A percentile compares a stretch with the other conserved stretches of the same genome.
Conservation (phyloP, 768 basidiomycete species). For the Amylocystis lapponica region DNA sequence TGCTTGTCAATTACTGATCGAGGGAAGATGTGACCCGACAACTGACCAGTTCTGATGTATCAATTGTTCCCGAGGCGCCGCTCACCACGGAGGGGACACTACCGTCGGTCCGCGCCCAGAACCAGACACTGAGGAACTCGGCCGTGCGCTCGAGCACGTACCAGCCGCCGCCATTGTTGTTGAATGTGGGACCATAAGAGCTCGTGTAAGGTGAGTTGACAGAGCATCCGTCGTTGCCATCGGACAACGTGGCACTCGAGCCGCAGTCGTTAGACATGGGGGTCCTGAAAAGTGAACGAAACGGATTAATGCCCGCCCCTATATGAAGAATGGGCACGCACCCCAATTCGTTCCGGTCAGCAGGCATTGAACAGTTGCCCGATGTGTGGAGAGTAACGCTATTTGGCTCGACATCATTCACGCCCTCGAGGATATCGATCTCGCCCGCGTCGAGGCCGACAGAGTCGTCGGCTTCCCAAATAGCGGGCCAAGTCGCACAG, state of each 20-base stretch:
- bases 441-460: slow-evolving; percentile 41
- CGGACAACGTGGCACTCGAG: slow-evolving; percentile 7
- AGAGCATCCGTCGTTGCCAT: slow-evolving; percentile 28
- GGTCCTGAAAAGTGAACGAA: slow-evolving; percentile 4
- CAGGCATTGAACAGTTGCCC: slow-evolving; percentile 18
- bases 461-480: slow-evolving; percentile 38
- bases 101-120: slow-evolving; percentile 32
- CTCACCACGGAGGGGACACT: slow-evolving; percentile 22
- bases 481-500: slow-evolving; percentile 38
- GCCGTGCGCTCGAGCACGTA: slow-evolving; percentile 36
- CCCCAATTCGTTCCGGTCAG: slow-evolving; percentile 25
- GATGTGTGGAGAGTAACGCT: slow-evolving; percentile 21
- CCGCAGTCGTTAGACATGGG: slow-evolving; percentile 20
- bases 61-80: slow-evolving; percentile 13
- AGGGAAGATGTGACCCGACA: slow-evolving; percentile 1
- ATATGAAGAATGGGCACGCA: neutral
- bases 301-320: neutral
- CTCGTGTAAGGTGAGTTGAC: slow-evolving; percentile 19
- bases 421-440: slow-evolving; percentile 45
- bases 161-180: slow-evolving; percentile 34
- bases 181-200: slow-evolving; percentile 33
- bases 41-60: slow-evolving; percentile 24
- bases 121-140: slow-evolving; percentile 35
- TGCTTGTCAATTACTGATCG: slow-evolving; percentile 23
- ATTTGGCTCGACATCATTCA: slow-evolving; percentile 19